phyloP scores from a whole-genome alignment of 257 asterid genomes.

The Primulina tabacum region DNA sequence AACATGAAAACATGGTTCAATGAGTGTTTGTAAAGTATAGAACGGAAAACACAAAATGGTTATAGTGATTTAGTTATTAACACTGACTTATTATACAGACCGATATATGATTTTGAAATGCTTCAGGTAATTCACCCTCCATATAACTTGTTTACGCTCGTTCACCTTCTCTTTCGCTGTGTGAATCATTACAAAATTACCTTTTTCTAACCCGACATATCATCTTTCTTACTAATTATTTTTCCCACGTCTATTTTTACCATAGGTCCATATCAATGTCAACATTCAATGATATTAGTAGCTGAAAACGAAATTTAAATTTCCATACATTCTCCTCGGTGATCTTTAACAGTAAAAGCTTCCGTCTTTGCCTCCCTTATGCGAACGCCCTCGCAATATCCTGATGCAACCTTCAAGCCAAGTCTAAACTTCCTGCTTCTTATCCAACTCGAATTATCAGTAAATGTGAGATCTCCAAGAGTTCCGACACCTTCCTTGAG shows the following conservation, averaged over 20 bases:
- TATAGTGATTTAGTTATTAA: background rate
- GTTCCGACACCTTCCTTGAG: slow-evolving; percentile 99
- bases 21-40: too few relatives aligned
- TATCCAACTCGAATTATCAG: slow-evolving; percentile 98
- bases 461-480: slow-evolving; percentile 85
- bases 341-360: slow-evolving; percentile 95
- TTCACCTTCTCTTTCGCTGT: background rate
- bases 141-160: background rate
- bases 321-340: slow-evolving; percentile 86
- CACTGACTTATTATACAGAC: background rate
- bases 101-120: background rate
- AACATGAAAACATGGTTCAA: background rate
- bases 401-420: slow-evolving; percentile 88
- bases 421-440: slow-evolving; percentile 95
- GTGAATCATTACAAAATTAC: background rate
- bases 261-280: background rate
- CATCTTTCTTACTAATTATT: background rate
- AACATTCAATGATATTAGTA: background rate
- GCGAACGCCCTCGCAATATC: slow-evolving; percentile 75
- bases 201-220: background rate
- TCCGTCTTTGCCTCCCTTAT: slow-evolving; percentile 94
- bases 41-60: background rate
- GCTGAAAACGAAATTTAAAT: slow-evolving; percentile 19
- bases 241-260: background rate
- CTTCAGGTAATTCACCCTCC: background rate